phyloP scores from a whole-genome alignment of 1,284 basidiomycete species.

The Moniliella sp. region DNA sequence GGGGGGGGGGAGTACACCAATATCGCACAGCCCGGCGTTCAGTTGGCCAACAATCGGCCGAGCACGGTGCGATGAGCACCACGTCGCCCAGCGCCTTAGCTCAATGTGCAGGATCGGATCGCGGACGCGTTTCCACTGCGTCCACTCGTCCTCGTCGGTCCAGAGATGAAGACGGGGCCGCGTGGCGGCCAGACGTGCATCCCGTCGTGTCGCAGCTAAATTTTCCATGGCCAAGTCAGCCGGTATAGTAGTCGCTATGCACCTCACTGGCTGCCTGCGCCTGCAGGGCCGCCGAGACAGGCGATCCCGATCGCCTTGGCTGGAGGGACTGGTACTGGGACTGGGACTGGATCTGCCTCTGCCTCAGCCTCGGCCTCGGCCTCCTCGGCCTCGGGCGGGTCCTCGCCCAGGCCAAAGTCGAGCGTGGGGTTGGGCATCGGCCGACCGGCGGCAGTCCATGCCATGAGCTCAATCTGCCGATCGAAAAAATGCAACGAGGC shows the following conservation, averaged over 20 bases:
- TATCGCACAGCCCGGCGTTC: slow-evolving; percentile 66
- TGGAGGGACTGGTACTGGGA: too few relatives aligned
- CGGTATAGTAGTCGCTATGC: slow-evolving; percentile 3
- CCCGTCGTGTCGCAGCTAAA: slow-evolving; percentile 3
- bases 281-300: too few relatives aligned
- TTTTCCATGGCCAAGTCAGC: slow-evolving; percentile 11
- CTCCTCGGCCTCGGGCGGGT: too few relatives aligned
- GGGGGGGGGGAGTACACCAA: slow-evolving; percentile 40
- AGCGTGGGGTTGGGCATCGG: slow-evolving; percentile 1
- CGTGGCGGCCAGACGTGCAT: slow-evolving; percentile 33
- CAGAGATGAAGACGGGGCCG: slow-evolving; percentile 44
- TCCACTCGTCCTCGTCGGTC: slow-evolving; percentile 81
- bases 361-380: too few relatives aligned
- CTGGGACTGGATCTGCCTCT: too few relatives aligned
- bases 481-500: slow-evolving; percentile 58
- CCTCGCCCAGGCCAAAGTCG: too few relatives aligned
- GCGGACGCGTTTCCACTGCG: slow-evolving; percentile 47
- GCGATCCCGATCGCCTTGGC: too few relatives aligned
- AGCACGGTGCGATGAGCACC: slow-evolving; percentile 78
- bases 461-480: slow-evolving; percentile 36
- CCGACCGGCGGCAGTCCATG: neutral
- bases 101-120: slow-evolving; percentile 92
- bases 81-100: slow-evolving; percentile 78
- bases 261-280: too few relatives aligned
- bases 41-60: slow-evolving; percentile 81